Base-by-base conservation (phyloP, 2,329 filamentous ascomycete genomes). In the Venturia carpophila region DNA sequence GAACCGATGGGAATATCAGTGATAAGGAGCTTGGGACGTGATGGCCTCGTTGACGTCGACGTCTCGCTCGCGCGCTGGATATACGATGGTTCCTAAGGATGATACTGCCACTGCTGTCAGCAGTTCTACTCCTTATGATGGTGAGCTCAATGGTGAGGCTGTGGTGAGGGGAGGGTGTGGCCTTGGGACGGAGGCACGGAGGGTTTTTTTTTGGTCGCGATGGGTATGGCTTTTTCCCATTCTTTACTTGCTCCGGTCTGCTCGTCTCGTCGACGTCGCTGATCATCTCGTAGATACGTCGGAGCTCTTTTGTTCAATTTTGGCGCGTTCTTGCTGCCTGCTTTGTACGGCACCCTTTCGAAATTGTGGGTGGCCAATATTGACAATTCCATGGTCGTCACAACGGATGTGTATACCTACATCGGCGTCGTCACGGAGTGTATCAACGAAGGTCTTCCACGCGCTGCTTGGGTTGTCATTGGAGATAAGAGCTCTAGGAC, bases 361-460 rank as follows among this genome's bases (percentile, higher is more conserved):
- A 90, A 90, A 70, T 78, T 89, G 21, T 91, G 87, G 88, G 82
- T 91, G 2, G 86, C 87, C 2, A 82, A 83, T 64, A 88, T 90
- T 65, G 85, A 90, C 71, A 75, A 83, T 0, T 82, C 79, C 1
- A 77, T 84, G 67, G 84, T 89, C 1, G 84, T 82, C 21, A 87
- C 84, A 0, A 88, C 84, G 0, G 85, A 89, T 66, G 77, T 81
- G 0, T 89, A 88, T 73, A 90, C 86, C 0, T 91, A 91, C 72
- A 88, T 91, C 66, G 80, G 82, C 24, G 81, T 85, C 0, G 79
- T 90, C 0, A 83, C 82, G 1, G 85, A 91, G 71, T 86, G 89
- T 0, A 73, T 91, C 19, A 91, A 91, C 68, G 88, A 91, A 71
- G 87, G 88, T 0, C 82, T 91, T 0, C 87, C 87, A 0, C 80